Evolutionary conservation across 345 rosid species (phyloP).

Genomic region (Durio zibethinus): DNA sequence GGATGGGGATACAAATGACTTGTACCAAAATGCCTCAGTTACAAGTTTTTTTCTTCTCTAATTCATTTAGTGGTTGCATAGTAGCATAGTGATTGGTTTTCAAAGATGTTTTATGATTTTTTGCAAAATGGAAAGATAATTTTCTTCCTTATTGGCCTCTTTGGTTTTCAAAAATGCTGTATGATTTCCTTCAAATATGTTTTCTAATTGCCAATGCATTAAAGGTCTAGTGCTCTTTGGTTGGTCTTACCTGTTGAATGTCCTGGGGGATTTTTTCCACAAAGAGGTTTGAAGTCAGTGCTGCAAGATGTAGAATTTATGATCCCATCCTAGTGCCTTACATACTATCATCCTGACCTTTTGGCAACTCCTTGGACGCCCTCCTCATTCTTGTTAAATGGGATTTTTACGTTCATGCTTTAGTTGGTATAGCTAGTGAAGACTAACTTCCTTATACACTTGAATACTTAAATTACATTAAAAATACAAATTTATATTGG

Average conservation of each 20-base stretch:
- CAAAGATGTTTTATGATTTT: not conserved
- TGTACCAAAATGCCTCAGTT: constrained; percentile 1
- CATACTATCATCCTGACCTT: not conserved
- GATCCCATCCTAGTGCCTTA: not conserved
- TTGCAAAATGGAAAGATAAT: not conserved
- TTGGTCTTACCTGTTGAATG: not conserved
- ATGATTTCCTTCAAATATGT: not conserved
- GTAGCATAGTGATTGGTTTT: not conserved
- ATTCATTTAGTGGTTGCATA: not conserved
- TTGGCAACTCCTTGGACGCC: not conserved
- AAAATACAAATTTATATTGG: not conserved
- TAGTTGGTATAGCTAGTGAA: not conserved
- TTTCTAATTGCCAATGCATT: constrained; percentile 1
- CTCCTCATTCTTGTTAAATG: not conserved
- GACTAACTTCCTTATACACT: not conserved
- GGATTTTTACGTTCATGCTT: not conserved
- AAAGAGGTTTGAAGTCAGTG: not conserved
- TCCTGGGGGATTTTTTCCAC: not conserved
- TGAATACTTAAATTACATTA: not conserved
- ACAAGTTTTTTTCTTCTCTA: not conserved
- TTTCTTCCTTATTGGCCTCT: constrained; percentile 1
- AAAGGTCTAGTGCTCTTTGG: constrained; percentile 1
- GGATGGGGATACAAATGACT: constrained; percentile 4
- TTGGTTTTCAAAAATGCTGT: not conserved
- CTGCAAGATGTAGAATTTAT: constrained; percentile 1